Evolutionary conservation across 2,329 filamentous ascomycete genomes (phyloP), one percentile per base, ranked within the genome.

Genomic region (Epichloe amarillans): DNA sequence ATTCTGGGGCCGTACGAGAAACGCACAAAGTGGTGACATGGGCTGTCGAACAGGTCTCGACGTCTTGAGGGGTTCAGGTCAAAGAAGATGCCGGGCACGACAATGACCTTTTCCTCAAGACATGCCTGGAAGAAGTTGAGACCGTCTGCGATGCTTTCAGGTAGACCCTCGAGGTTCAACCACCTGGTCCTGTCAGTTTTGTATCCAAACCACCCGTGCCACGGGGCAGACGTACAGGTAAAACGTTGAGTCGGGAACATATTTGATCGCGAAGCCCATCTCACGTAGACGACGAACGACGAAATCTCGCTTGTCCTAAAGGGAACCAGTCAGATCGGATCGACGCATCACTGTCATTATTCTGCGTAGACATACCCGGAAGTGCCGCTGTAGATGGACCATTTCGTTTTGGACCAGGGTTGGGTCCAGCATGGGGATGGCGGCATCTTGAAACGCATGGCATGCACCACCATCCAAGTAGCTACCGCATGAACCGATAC

Each of bases 41-140:
- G 91, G 58, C 82, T 88, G 70, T 97, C 91, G 58, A 97, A 97
- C 58, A 97, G 69, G 67, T 97, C 91, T 64, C 91, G 78, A 57
- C 91, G 79, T 66, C 88, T 85, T 37, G 86, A 84, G 4, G 91
- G 91, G 72, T 97, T 97, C 56, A 97, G 70, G 62, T 97, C 91
- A 66, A 97, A 97, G 77, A 97, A 97, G 67, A 97, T 97, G 53
- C 91, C 91, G 0, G 91, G 91, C 4, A 97, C 91, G 17, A 96
- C 89, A 62, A 96, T 96, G 58, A 94, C 88, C 76, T 94, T 94
- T 74, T 96, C 89, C 62, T 86, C 82, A 43, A 97, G 73, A 64
- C 93, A 93, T 33, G 89, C 89, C 66, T 93, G 82, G 80, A 97
- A 96, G 77, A 97, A 97, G 72, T 95, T 95, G 62, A 97, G 73